Percentiles rank a stretch among this genome's conserved stretches.
phyloP scores from a whole-genome alignment of 1,284 basidiomycete species.

The Trametes pubescens region DNA sequence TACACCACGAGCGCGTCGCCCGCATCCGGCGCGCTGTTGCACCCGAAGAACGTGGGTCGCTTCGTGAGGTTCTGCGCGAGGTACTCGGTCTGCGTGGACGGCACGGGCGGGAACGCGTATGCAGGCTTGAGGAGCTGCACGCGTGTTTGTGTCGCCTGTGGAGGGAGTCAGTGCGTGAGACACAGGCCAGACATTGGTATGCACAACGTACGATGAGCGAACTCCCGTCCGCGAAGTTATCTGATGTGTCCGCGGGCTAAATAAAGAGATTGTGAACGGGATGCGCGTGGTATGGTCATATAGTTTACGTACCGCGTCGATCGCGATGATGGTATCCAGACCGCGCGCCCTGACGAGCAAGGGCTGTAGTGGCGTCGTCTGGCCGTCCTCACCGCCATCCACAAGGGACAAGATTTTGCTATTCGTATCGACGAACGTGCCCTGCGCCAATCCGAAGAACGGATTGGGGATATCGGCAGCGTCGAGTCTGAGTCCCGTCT shows the following conservation, averaged over 20 bases:
- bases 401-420: slow-evolving; percentile 46
- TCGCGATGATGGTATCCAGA: slow-evolving; percentile 31
- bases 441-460: slow-evolving; percentile 49
- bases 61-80: slow-evolving; percentile 43
- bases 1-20: slow-evolving; percentile 41
- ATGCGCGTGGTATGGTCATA: background rate
- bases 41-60: slow-evolving; percentile 1
- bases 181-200: background rate
- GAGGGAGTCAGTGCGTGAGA: slow-evolving; percentile 18
- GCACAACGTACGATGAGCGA: slow-evolving; percentile 49
- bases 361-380: slow-evolving; percentile 30
- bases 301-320: slow-evolving; percentile 30
- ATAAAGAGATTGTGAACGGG: background rate
- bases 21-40: slow-evolving; percentile 44
- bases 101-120: slow-evolving; percentile 54
- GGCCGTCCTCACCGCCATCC: slow-evolving; percentile 37
- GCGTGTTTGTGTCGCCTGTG: slow-evolving; percentile 51
- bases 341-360: slow-evolving; percentile 33
- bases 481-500: slow-evolving; percentile 26
- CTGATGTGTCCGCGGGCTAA: slow-evolving; percentile 41
- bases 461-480: slow-evolving; percentile 49
- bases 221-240: slow-evolving; percentile 50
- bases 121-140: slow-evolving; percentile 44
- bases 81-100: slow-evolving; percentile 43
- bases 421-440: slow-evolving; percentile 48